These are phyloP conservation scores for Cystobasidiaceae sp. DNA, from an alignment of 1,284 basidiomycete genomes.

Conservation along the genomic window DNA sequence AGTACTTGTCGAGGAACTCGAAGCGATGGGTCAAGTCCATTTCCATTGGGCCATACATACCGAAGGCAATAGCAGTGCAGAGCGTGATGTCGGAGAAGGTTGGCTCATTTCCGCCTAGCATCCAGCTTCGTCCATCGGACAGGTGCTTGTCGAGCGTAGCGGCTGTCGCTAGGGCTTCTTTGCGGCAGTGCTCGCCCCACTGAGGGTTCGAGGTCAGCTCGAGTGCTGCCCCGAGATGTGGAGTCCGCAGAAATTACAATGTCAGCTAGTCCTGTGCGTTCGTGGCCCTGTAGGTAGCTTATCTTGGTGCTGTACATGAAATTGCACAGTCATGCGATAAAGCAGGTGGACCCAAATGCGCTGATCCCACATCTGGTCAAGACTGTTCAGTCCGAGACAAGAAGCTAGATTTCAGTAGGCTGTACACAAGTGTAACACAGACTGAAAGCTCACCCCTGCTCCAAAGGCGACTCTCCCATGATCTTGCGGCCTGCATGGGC, in stretches of 20 bases:
- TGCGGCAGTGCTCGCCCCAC: slow-evolving; percentile 28
- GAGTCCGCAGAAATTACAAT: background rate
- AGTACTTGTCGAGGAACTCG: slow-evolving; percentile 12
- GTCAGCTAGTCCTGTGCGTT: background rate
- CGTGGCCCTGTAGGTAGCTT: background rate
- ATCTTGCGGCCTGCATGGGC: slow-evolving; percentile 21
- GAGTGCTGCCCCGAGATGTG: slow-evolving; percentile 4
- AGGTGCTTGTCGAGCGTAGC: background rate
- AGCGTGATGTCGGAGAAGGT: slow-evolving; percentile 13
- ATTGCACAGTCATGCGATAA: slow-evolving; percentile 13
- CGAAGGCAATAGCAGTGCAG: slow-evolving; percentile 21
- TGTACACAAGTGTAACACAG: too few species aligned
- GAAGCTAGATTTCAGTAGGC: background rate
- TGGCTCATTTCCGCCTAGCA: slow-evolving; percentile 18
- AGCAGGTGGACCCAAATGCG: slow-evolving; percentile 26
- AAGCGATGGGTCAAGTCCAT: slow-evolving; percentile 23
- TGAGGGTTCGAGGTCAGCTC: slow-evolving; percentile 16
- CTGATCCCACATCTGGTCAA: slow-evolving; percentile 22
- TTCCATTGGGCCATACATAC: slow-evolving; percentile 24
- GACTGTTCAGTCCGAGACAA: background rate
- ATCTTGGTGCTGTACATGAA: slow-evolving; percentile 13
- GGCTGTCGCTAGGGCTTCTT: slow-evolving; percentile 22
- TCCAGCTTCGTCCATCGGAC: slow-evolving; percentile 8
- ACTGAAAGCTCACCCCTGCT: slow-evolving; percentile 13
- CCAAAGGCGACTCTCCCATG: slow-evolving; percentile 14